Conservation (phyloP, 2,329 filamentous ascomycete genomes). For the Phaeoacremonium minimum region DNA sequence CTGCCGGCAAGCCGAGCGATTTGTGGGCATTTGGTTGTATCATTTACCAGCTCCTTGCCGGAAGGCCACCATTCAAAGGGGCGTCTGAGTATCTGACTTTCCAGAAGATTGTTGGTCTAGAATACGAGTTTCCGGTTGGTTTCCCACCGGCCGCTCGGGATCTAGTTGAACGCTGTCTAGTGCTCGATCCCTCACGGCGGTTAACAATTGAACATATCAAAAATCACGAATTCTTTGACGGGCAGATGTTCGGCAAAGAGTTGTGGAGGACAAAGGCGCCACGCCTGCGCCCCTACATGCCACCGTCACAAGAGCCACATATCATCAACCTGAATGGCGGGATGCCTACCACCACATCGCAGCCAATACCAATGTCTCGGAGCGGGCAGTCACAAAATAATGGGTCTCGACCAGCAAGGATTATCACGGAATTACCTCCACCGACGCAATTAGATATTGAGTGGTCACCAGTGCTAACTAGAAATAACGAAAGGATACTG, state of each 20-base stretch:
- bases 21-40: slow-evolving; percentile 99
- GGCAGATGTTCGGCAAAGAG: slow-evolving; percentile 74
- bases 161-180: slow-evolving; percentile 83
- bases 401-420: slow-evolving; percentile 62
- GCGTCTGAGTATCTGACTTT: slow-evolving; percentile 96
- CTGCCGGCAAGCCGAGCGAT: slow-evolving; percentile 95
- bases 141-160: slow-evolving; percentile 86
- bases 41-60: slow-evolving; percentile 90
- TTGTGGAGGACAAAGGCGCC: slow-evolving; percentile 91
- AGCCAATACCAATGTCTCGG: slow-evolving; percentile 22
- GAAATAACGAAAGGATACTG: slow-evolving; percentile 87
- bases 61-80: slow-evolving; percentile 94
- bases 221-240: slow-evolving; percentile 92
- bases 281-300: slow-evolving; percentile 76
- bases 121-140: slow-evolving; percentile 87
- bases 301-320: slow-evolving; percentile 68
- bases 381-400: slow-evolving; percentile 34
- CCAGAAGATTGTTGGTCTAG: slow-evolving; percentile 92
- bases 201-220: slow-evolving; percentile 95
- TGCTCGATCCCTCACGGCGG: slow-evolving; percentile 79
- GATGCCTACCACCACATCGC: slow-evolving; percentile 20
- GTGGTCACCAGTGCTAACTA: slow-evolving; percentile 93
- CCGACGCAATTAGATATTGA: slow-evolving; percentile 96
- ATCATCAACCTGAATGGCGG: slow-evolving; percentile 69
- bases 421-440: slow-evolving; percentile 94